Conservation (phyloP, 306 rosid species). For the Dalbergia cochinchinensis region DNA sequence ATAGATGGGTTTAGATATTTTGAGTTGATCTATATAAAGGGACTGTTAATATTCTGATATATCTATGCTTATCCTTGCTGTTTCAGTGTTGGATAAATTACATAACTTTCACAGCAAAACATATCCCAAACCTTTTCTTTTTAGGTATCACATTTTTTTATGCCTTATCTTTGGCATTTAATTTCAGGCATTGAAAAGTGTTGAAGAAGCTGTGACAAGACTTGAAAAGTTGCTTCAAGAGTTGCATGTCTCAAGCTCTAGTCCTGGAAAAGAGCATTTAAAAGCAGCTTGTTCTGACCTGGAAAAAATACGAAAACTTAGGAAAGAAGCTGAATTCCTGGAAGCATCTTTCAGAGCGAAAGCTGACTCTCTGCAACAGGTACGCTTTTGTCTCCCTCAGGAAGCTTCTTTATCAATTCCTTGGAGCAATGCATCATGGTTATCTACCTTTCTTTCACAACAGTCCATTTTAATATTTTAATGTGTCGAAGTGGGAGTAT, state of each 20-base stretch:
- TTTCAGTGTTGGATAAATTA: slow-evolving; percentile 23
- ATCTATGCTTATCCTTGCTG: not conserved
- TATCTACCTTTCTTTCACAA: slow-evolving; percentile 29
- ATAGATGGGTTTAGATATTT: no score
- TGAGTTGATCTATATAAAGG: not conserved
- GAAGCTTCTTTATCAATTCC: slow-evolving; percentile 34
- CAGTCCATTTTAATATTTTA: not conserved
- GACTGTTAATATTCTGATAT: no score
- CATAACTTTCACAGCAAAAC: slow-evolving; percentile 1
- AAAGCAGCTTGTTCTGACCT: slow-evolving; percentile 99
- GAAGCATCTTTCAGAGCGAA: slow-evolving; percentile 97
- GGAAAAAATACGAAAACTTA: slow-evolving; percentile 91
- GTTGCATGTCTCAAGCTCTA: slow-evolving; percentile 81
- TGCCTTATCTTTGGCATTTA: slow-evolving; percentile 50
- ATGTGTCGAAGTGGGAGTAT: not conserved
- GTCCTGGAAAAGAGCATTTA: slow-evolving; percentile 91
- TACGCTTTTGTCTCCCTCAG: slow-evolving; percentile 36
- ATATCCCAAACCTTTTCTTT: slow-evolving; percentile 30
- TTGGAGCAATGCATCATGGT: slow-evolving; percentile 8
- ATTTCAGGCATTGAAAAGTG: slow-evolving; percentile 89
- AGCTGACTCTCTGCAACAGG: slow-evolving; percentile 90
- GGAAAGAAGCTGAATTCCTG: slow-evolving; percentile 96
- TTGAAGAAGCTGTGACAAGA: slow-evolving; percentile 80
- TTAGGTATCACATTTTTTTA: slow-evolving; percentile 19
- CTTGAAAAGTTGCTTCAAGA: slow-evolving; percentile 96